These are phyloP conservation scores for Murraya koenigii DNA, from an alignment of 345 rosid species.

Conservation along the genomic window DNA sequence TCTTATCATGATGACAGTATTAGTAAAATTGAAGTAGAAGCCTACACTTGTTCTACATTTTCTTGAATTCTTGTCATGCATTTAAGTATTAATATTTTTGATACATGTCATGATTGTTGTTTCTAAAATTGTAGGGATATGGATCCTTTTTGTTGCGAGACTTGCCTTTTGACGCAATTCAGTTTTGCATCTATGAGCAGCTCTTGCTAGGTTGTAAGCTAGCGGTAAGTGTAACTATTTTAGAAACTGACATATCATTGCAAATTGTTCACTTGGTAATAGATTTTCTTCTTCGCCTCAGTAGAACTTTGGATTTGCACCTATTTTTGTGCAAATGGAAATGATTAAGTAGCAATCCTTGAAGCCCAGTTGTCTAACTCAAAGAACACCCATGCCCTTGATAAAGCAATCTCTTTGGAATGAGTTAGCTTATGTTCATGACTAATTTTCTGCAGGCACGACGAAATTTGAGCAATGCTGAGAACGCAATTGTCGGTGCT, in stretches of 20 bases:
- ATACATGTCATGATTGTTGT: background rate
- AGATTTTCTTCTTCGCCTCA: background rate
- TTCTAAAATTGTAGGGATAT: conserved; percentile 58
- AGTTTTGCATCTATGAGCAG: conserved; percentile 92
- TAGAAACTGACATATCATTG: background rate
- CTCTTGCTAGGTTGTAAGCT: conserved; percentile 73
- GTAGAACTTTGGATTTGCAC: background rate
- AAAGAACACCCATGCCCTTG: background rate
- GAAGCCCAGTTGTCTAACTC: background rate
- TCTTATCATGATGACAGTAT: background rate
- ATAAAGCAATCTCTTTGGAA: background rate
- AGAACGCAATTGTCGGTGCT: conserved; percentile 83
- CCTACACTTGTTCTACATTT: background rate
- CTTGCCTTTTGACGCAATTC: conserved; percentile 91
- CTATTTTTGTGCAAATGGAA: background rate
- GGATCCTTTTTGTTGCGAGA: conserved; percentile 87
- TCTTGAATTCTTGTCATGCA: background rate
- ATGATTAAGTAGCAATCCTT: background rate
- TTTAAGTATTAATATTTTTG: background rate
- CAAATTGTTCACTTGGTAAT: conserved; percentile 1
- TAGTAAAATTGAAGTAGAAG: background rate
- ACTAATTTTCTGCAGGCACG: conserved; percentile 45
- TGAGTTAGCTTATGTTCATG: background rate
- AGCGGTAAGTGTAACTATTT: conserved; percentile 47
- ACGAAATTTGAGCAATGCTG: conserved; percentile 78